Evolutionary conservation across 805 yeast species (phyloP), one percentile per base, ranked within the genome.

Genomic region (Lipomyces mesembrius): DNA sequence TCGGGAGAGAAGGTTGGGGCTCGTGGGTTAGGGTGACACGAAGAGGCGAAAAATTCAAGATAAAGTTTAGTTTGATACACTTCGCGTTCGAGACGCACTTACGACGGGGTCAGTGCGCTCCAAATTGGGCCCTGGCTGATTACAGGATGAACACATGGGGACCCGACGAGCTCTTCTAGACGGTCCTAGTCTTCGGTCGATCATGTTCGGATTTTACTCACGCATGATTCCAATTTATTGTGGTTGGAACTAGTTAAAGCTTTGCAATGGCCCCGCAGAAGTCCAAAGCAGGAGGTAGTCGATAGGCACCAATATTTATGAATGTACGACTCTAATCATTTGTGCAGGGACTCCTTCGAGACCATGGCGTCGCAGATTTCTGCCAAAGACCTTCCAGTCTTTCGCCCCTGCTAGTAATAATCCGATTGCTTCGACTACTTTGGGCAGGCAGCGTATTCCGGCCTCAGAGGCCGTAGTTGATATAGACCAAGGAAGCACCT

Each of bases 341-440:
- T 17, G 22, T 43, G 22, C 49, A 52, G 55, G 55, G 8, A 52
- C 29, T 4, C 12, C 34, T 25, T n/a, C 55, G 20, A 25, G 14
- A 52, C 55, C 55, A 52, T 52, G 55, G 55, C 34, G 34, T 6
- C 55, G 34, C 17, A n/a, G 55, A 29, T 52, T 52, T 25, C 34
- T 52, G 34, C 55, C 55, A 11, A 22, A 25, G 14, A 52, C 55
- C 8, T 52, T 52, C 55, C 55, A 25, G 17, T 29, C n/a, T 11
- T 52, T 52, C 34, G 11, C 29, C 11, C 27, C 27, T 11, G 55
- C 34, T 29, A 25, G n/a, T 17, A 52, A 7, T 25, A 25, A 52
- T 25, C 9, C 17, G 12, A 52, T 11, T 52, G 34, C n/a, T 17
- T 52, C 34, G 7, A 52, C 55, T 9, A 22, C 17, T 8, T 27